phyloP scores from a whole-genome alignment of 202 grass and related monocot species.

The Schoenoplectus triqueter region DNA sequence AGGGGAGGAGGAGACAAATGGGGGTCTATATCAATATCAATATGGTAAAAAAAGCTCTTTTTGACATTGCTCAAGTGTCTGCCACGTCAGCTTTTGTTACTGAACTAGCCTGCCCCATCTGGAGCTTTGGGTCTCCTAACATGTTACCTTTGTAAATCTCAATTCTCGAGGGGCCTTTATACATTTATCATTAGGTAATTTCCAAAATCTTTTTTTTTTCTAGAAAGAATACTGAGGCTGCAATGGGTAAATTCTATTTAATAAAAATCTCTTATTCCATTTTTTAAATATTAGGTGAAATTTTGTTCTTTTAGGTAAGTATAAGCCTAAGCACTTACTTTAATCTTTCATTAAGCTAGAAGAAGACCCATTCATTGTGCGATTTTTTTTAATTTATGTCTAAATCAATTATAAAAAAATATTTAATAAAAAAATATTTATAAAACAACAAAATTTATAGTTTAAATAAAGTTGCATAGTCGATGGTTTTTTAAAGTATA shows the following conservation, averaged over 20 bases:
- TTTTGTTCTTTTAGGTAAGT: not conserved
- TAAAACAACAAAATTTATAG: too few species aligned
- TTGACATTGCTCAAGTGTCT: not conserved
- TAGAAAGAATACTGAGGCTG: too few species aligned
- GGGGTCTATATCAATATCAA: not conserved
- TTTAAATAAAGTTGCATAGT: too few species aligned
- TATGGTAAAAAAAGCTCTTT: slow-evolving; percentile 18
- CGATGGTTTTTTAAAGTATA: too few species aligned
- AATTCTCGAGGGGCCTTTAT: not conserved
- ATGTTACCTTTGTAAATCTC: not conserved
- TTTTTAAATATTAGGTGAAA: not conserved
- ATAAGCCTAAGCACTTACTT: too few species aligned
- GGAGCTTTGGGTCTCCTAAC: too few species aligned
- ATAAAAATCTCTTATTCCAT: not conserved
- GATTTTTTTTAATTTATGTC: too few species aligned
- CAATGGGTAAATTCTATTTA: not conserved
- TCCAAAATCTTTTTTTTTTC: not conserved
- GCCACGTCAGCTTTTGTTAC: slow-evolving; percentile 34
- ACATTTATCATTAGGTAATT: not conserved
- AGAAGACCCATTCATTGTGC: too few species aligned
- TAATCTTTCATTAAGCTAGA: too few species aligned
- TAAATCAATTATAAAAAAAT: too few species aligned
- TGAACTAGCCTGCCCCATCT: not conserved
- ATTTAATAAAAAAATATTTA: too few species aligned
- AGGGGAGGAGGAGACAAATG: not conserved